Conservation (phyloP, 2,329 filamentous ascomycete genomes). For the Phoma sp. region DNA sequence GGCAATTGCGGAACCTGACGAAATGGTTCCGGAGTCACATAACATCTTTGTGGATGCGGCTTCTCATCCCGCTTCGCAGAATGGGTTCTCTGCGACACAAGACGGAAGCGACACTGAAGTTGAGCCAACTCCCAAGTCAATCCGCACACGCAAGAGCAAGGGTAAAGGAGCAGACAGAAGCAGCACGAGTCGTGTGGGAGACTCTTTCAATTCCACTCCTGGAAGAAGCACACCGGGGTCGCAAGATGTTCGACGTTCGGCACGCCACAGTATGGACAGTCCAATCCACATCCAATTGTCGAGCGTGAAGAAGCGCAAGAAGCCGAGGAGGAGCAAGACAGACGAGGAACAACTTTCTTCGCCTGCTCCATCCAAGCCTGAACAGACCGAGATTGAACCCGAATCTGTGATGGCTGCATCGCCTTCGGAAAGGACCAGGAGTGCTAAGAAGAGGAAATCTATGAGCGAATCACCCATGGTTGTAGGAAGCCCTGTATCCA, state of each 20-base stretch:
- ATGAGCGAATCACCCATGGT: constrained; percentile 13
- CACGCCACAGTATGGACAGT: constrained; percentile 34
- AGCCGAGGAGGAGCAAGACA: constrained; percentile 25
- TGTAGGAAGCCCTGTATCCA: not conserved
- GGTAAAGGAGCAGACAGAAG: constrained; percentile 21
- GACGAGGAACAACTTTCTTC: constrained; percentile 36
- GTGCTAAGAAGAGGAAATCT: constrained; percentile 30
- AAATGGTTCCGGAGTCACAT: constrained; percentile 25
- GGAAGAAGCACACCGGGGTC: constrained; percentile 26
- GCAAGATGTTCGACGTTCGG: constrained; percentile 33
- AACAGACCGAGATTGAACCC: not conserved
- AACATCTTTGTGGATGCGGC: constrained; percentile 33
- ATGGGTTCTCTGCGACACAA: constrained; percentile 5
- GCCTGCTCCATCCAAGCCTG: constrained; percentile 46
- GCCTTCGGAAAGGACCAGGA: constrained; percentile 3
- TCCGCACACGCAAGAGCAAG: constrained; percentile 13
- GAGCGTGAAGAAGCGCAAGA: constrained; percentile 35
- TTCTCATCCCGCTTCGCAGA: constrained; percentile 20
- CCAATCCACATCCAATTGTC: constrained; percentile 21
- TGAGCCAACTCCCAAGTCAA: constrained; percentile 24
- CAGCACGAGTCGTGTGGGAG: constrained; percentile 43
- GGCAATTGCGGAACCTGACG: constrained; percentile 4
- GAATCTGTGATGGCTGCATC: not conserved
- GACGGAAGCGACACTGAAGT: constrained; percentile 30
- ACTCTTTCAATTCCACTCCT: constrained; percentile 43